Evolutionary conservation across 306 rosid genomes (phyloP).

Genomic region (Vigna angularis): DNA sequence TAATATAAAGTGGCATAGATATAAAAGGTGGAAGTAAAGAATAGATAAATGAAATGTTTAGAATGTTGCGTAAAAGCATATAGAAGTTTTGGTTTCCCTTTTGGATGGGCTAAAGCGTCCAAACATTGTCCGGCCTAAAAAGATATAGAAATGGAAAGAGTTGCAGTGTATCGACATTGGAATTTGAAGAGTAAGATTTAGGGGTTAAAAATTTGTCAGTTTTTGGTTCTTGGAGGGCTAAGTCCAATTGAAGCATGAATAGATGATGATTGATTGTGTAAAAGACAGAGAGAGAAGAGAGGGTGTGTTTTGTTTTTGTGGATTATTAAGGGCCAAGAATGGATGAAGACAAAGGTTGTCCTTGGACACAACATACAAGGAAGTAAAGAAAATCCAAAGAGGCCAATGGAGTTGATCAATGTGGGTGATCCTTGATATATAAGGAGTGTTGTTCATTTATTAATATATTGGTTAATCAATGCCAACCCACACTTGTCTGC

Average conservation of each 20-base stretch:
- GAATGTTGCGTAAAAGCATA: not conserved
- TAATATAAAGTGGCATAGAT: not conserved
- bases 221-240: not conserved
- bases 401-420: conserved; percentile 54
- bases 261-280: not conserved
- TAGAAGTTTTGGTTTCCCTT: conserved; percentile 18
- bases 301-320: not conserved
- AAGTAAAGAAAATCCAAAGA: conserved; percentile 42
- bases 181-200: conserved; percentile 50
- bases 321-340: conserved; percentile 38
- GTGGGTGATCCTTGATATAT: conserved; percentile 40
- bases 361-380: conserved; percentile 44
- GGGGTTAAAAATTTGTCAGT: conserved; percentile 1
- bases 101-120: conserved; percentile 40
- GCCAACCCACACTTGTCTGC: conserved; percentile 52
- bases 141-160: conserved; percentile 18
- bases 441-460: conserved; percentile 6
- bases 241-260: not conserved
- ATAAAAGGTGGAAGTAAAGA: no score
- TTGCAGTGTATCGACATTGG: conserved; percentile 11
- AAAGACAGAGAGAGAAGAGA: conserved; percentile 15
- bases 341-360: conserved; percentile 16
- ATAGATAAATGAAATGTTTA: not conserved
- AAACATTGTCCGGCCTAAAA: conserved; percentile 31
- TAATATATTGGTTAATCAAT: conserved; percentile 14